These are phyloP conservation scores for Apiotrichum sp. DNA, from an alignment of 1,284 basidiomycete genomes.

Conservation along the genomic window DNA sequence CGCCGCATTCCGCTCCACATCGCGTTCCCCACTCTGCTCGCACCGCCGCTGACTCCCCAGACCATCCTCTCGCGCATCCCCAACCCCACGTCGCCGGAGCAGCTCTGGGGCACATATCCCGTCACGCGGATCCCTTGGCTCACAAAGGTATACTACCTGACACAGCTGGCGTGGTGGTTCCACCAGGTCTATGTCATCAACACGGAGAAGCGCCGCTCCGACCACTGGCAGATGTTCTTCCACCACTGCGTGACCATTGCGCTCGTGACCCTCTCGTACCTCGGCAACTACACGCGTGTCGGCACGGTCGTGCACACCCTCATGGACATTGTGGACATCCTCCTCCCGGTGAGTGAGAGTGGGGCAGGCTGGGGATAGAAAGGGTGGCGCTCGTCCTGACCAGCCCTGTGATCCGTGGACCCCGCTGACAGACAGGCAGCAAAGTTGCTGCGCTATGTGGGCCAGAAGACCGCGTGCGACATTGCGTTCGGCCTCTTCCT, in stretches of 20 bases:
- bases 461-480: conserved; percentile 64
- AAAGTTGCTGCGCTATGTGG: conserved; percentile 88
- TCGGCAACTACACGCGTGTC: conserved; percentile 75
- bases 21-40: neutral
- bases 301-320: conserved; percentile 82
- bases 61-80: conserved; percentile 71
- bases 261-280: conserved; percentile 73
- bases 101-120: conserved; percentile 79
- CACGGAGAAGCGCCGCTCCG: conserved; percentile 85
- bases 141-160: conserved; percentile 86
- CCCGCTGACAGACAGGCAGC: conserved; percentile 56
- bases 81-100: conserved; percentile 61
- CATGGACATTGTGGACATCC: conserved; percentile 91
- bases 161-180: conserved; percentile 85
- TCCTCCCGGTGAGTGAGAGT: conserved; percentile 66
- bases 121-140: conserved; percentile 67
- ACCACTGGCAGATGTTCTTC: conserved; percentile 91
- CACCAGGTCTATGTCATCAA: conserved; percentile 89
- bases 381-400: too few relatives aligned
- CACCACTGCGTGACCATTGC: conserved; percentile 87
- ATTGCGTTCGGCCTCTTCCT: conserved; percentile 73
- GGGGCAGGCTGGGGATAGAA: too few relatives aligned
- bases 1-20: neutral
- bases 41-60: conserved; percentile 47
- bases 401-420: too few relatives aligned